These are phyloP conservation scores for Lipomyces oligophaga DNA, from an alignment of 805 yeast genomes.

Conservation along the genomic window DNA sequence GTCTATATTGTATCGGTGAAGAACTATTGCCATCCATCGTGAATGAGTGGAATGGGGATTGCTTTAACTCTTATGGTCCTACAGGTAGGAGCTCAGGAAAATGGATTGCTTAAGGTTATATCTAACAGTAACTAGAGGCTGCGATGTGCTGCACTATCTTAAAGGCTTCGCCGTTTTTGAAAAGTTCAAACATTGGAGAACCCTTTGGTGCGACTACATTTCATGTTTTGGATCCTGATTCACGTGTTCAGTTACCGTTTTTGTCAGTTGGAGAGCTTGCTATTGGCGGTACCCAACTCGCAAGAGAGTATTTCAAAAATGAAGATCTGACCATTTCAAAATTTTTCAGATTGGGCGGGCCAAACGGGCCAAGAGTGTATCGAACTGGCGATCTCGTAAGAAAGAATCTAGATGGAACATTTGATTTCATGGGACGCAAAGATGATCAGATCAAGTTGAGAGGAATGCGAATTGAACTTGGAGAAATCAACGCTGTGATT, in stretches of 20 bases:
- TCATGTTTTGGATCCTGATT: conserved; percentile 14
- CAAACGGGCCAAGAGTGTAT: conserved; percentile 15
- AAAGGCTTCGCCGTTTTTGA: neutral
- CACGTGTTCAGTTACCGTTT: conserved; percentile 21
- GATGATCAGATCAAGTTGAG: conserved; percentile 34
- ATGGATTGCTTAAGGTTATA: neutral
- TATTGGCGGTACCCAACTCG: conserved; percentile 34
- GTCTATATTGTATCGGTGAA: conserved; percentile 32
- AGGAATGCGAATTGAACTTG: conserved; percentile 32
- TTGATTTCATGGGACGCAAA: conserved; percentile 32
- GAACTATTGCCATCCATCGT: conserved; percentile 22
- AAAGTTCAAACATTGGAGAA: conserved; percentile 23
- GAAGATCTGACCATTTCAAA: conserved; percentile 23
- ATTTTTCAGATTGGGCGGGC: conserved; percentile 15
- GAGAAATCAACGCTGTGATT: conserved; percentile 30
- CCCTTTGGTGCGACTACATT: conserved; percentile 26
- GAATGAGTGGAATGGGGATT: conserved; percentile 26
- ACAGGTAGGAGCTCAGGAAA: conserved; percentile 18
- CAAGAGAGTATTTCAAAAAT: conserved; percentile 24
- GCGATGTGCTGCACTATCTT: conserved; percentile 29
- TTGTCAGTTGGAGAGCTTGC: conserved; percentile 32
- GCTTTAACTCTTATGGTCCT: conserved; percentile 32
- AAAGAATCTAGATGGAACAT: conserved; percentile 24
- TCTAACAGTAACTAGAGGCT: conserved; percentile 13
- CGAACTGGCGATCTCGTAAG: conserved; percentile 31